Base-by-base conservation (phyloP, 768 basidiomycete species). In the Tricholoma hemisulphureum region DNA sequence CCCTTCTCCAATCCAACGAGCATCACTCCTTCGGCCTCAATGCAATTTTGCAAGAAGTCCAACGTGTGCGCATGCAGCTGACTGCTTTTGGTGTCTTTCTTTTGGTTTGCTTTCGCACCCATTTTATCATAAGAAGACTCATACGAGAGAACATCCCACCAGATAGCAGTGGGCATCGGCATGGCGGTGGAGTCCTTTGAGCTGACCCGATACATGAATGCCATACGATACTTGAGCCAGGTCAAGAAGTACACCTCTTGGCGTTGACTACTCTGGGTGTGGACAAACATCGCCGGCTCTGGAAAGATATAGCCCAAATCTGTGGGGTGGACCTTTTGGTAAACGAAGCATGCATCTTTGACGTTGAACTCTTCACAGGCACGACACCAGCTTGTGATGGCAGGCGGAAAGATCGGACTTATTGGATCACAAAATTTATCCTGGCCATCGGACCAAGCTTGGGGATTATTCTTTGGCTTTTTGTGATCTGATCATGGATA, bases 121-220 rank as follows among this genome's bases (percentile, higher is more conserved):
- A 14, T 48, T n/a, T 46, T 46, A 6, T 52, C 23, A 4, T 35
- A 1, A 51, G 37, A 20, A n/a, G 26, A 51, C 7, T 57, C 55
- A 28, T 50, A 45, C 7, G 26, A 34, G 10, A 62, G 41, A 18
- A 61, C 28, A 26, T 45, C 37, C 10, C 23, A 46, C 59, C 59
- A 61, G 8, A 56, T 46, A 18, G 58, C 53, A 9, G 48, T 50
- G 10, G 61, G 41, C 58, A 62, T 57, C 0, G 58, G 58, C 13
- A 6, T 39, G 23, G 55, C 48, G 16, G 48, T 23, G 2, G 24
- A 62, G 7, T 34, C 14, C 14, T 28, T 16, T 21, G 26, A 52
- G 9, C 24, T 52, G 1, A 62, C 31, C 2, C n/a, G 32, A 46
- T 57, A 51, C 0, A 62, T 54, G 0, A 62, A 51, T 2, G 48